Base-by-base conservation (phyloP, 129 eudicot species). In the Centaurea solstitialis region DNA sequence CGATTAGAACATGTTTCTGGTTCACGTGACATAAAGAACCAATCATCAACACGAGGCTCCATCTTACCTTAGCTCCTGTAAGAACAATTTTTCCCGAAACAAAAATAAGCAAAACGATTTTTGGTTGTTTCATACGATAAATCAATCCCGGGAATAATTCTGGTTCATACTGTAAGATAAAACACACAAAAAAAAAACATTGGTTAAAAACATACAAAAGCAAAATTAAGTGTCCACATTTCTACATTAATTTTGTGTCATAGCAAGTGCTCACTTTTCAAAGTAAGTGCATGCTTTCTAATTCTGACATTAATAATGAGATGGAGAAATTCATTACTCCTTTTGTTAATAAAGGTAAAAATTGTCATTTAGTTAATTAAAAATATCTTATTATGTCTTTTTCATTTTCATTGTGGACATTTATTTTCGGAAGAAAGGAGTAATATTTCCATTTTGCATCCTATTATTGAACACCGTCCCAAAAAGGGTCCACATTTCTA, bases 1-100 rank as follows among this genome's bases (percentile, higher is more conserved):
- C 28, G 13, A 40, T 62, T 30, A 41, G 39, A 38, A 20, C 41
- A 0, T 17, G 26, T n/a, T 33, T 22, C 5, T 10, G 57, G 65
- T 20, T 26, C 30, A 26, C 15, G 47, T 7, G 10, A 79, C 59
- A 30, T 39, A 57, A 1, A 38, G 9, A 59, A 24, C 30, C 8
- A 68, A 74, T 45, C 26, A 62, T 28, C 9, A 22, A 76, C 13
- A 62, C 9, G 47, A 76, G 72, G 28, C 18, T 5, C 23, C 70
- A 40, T 74, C 17, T 59, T 73, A 94, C 98, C 98, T 94, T 94
- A 0, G 98, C 98, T 73, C 98, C 97, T 4, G 97, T 94, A 12
- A 94, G 88, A 26, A 94, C 98, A 85, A 94, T 91, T 89, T 94
- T 94, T 28, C 98, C 98, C 0, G 97, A 94, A 23, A 91, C 95